Evolutionary conservation across 2,329 filamentous ascomycete species (phyloP).

Genomic region (Ophiocordyceps camponoti-floridani): DNA sequence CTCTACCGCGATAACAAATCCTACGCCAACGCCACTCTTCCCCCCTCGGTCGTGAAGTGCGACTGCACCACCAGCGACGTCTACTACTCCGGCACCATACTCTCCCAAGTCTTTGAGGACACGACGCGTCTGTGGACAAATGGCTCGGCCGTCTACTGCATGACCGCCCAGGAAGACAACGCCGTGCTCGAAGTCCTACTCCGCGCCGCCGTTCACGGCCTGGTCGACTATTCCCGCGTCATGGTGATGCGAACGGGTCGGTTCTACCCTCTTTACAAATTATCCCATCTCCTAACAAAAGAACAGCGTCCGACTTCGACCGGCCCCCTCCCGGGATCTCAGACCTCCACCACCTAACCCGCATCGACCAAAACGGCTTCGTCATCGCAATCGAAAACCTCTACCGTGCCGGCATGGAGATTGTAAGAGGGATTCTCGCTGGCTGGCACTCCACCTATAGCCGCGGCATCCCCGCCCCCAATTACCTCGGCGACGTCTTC

Average conservation of each 20-base stretch:
- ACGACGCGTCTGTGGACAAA: conserved; percentile 48
- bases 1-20: conserved; percentile 25
- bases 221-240: conserved; percentile 47
- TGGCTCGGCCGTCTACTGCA: conserved; percentile 48
- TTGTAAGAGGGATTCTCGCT: conserved; percentile 43
- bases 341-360: conserved; percentile 40
- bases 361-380: conserved; percentile 45
- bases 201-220: conserved; percentile 33
- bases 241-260: conserved; percentile 47
- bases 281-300: not conserved
- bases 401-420: conserved; percentile 44
- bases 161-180: conserved; percentile 57
- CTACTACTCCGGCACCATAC: conserved; percentile 45
- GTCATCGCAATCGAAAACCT: conserved; percentile 45
- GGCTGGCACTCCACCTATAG: conserved; percentile 43
- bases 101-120: conserved; percentile 47
- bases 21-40: conserved; percentile 22
- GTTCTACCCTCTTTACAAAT: not conserved
- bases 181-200: conserved; percentile 48
- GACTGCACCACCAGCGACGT: conserved; percentile 55
- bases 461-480: conserved; percentile 35
- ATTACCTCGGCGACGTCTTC: conserved; percentile 57
- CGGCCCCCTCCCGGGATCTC: conserved; percentile 41
- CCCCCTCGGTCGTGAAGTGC: conserved; percentile 42
- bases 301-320: conserved; percentile 47